Conservation (phyloP, 768 basidiomycete species). For the Russula virescens region DNA sequence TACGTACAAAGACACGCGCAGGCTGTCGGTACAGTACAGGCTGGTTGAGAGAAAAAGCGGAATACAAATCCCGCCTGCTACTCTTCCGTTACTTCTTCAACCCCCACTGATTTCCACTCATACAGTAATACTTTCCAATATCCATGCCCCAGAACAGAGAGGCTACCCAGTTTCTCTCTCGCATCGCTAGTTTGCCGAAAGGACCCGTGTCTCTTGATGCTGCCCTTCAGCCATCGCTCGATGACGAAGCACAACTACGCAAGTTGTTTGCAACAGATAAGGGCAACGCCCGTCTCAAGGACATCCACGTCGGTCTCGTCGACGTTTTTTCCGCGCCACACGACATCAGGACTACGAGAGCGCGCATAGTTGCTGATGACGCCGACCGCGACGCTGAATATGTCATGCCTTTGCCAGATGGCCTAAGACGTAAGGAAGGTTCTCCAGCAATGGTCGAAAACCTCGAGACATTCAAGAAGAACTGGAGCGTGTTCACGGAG, state of each 20-base stretch:
- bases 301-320: conserved; percentile 53
- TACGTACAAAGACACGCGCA: too few relatives aligned
- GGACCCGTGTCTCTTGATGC: conserved; percentile 37
- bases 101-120: background rate
- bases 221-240: conserved; percentile 48
- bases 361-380: conserved; percentile 42
- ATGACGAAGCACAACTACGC: conserved; percentile 51
- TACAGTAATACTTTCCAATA: background rate
- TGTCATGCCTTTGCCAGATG: conserved; percentile 47
- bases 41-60: too few relatives aligned
- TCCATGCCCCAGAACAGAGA: conserved; percentile 30
- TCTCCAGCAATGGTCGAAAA: conserved; percentile 42
- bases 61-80: too few relatives aligned
- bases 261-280: conserved; percentile 52
- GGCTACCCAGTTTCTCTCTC: conserved; percentile 28
- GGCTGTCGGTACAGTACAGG: too few relatives aligned
- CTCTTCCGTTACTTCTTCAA: too few relatives aligned
- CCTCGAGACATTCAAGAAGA: conserved; percentile 56
- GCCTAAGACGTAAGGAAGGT: conserved; percentile 44
- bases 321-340: conserved; percentile 50
- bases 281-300: conserved; percentile 37
- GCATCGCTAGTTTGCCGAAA: conserved; percentile 26
- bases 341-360: conserved; percentile 45
- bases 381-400: conserved; percentile 43
- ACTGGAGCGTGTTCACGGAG: conserved; percentile 60